Conservation (phyloP, 2,329 filamentous ascomycete genomes). For the Pseudocercospora fijiensis region DNA sequence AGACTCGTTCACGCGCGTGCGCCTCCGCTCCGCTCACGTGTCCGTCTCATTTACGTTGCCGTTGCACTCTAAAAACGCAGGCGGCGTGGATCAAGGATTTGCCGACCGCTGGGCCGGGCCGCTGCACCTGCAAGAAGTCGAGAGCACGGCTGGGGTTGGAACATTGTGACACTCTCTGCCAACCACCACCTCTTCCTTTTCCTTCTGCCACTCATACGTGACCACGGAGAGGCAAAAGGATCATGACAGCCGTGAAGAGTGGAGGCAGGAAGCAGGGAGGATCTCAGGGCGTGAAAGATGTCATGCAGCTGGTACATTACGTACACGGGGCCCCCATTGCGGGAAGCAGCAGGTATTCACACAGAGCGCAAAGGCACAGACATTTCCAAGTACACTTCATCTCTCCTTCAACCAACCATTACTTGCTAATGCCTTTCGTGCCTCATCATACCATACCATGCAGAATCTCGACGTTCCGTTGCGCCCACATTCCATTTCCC, state of each 20-base stretch:
- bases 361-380: too few relatives aligned
- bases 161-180: not conserved
- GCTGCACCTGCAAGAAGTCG: not conserved
- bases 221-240: not conserved
- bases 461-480: too few relatives aligned
- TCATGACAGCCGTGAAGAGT: not conserved
- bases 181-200: not conserved
- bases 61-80: not conserved
- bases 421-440: too few relatives aligned
- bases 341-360: too few relatives aligned
- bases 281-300: too few relatives aligned
- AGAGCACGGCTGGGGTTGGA: not conserved
- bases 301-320: too few relatives aligned
- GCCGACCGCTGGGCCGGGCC: not conserved
- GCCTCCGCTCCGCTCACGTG: not conserved
- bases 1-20: not conserved
- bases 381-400: too few relatives aligned
- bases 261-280: not conserved
- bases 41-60: not conserved
- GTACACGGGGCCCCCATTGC: too few relatives aligned
- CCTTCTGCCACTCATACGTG: not conserved
- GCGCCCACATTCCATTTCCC: too few relatives aligned
- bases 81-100: not conserved
- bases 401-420: too few relatives aligned
- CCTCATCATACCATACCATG: too few relatives aligned